Conservation (phyloP, 805 yeast species). For the Metschnikowia koreensis region DNA sequence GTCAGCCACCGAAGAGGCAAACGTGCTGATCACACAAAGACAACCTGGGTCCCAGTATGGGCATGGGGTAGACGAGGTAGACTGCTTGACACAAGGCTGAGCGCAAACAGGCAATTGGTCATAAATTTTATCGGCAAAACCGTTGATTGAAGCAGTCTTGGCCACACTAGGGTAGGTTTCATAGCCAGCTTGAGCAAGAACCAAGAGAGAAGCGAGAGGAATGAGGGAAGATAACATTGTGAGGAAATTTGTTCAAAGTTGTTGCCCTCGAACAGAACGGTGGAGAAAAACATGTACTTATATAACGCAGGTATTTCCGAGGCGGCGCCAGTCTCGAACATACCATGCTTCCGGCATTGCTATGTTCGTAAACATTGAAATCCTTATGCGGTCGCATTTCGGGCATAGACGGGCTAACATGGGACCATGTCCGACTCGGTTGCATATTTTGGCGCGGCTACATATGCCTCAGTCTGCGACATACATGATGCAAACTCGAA, state of each 20-base stretch:
- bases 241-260: neutral
- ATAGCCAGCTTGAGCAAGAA: constrained; percentile 21
- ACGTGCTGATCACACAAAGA: constrained; percentile 41
- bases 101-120: constrained; percentile 37
- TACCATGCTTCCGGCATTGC: neutral
- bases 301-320: neutral
- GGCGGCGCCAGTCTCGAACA: neutral
- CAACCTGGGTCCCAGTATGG: constrained; percentile 49
- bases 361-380: neutral
- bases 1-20: constrained; percentile 32
- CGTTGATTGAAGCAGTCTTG: constrained; percentile 40
- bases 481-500: constrained; percentile 4
- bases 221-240: constrained; percentile 15
- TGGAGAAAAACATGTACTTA: neutral
- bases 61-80: constrained; percentile 39
- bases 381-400: neutral
- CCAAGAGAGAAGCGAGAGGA: constrained; percentile 18
- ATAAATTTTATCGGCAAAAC: constrained; percentile 40
- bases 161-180: constrained; percentile 36
- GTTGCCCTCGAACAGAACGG: neutral
- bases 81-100: constrained; percentile 29
- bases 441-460: neutral
- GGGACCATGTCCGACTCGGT: constrained; percentile 7
- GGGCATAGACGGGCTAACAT: neutral
- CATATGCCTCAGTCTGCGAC: constrained; percentile 1